These are phyloP conservation scores for Diaporthe capsici DNA, from an alignment of 2,329 filamentous ascomycete species.

Conservation along the genomic window DNA sequence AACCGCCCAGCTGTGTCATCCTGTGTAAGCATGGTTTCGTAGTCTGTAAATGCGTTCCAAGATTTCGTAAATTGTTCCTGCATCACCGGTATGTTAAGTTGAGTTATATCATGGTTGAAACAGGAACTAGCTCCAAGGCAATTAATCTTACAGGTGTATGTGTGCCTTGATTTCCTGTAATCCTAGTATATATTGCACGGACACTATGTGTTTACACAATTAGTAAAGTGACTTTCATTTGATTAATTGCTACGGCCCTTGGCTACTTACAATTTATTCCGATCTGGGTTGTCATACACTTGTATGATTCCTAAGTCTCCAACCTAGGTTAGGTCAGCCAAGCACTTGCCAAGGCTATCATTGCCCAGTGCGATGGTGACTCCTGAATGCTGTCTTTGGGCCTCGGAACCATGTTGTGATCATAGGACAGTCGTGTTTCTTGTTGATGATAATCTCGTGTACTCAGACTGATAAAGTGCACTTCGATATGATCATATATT, in stretches of 20 bases:
- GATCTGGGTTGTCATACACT: not conserved
- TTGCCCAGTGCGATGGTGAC: not conserved
- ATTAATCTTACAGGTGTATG: not conserved
- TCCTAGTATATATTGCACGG: not conserved
- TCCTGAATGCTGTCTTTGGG: not conserved
- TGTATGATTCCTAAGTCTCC: not conserved
- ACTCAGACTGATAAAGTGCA: not conserved
- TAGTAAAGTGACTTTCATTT: not conserved
- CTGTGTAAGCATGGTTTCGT: not conserved
- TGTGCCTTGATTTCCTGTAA: not conserved
- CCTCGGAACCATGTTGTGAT: not conserved
- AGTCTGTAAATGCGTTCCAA: conserved; percentile 3
- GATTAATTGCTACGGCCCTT: not conserved
- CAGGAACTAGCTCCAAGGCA: not conserved
- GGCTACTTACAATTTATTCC: not conserved
- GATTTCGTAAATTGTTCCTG: not conserved
- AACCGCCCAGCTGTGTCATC: conserved; percentile 4
- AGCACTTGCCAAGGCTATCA: not conserved
- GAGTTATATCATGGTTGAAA: not conserved
- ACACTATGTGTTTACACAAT: not conserved
- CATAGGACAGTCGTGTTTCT: not conserved
- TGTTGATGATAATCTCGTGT: not conserved
- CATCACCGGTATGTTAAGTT: not conserved
- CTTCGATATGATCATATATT: no score
- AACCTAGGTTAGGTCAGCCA: not conserved